Evolutionary conservation across 805 yeast species (phyloP), one percentile per base, ranked within the genome.

Genomic region (Candida pseudofarinosa): DNA sequence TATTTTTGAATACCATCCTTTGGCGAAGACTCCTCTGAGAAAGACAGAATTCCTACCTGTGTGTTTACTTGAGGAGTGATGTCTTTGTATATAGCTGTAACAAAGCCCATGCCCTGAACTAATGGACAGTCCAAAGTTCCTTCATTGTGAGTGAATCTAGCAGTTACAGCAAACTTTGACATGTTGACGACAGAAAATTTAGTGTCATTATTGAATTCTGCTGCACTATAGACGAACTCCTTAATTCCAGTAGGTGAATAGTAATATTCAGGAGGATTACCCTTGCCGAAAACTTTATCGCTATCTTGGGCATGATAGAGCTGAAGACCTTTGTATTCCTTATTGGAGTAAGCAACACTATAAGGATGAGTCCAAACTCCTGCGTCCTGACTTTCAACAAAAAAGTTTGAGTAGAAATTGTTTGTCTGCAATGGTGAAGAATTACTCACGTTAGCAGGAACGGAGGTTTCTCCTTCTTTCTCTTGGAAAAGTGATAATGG

Each of bases 71-170:
- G 37, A 8, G 50, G 50, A 6, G 35, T 46, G 19, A 44, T 33
- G 17, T 44, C 37, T 51, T 74, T 60, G 49, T 76, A 77, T 19
- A 78, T 60, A 16, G 80, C 88, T 16, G 95, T 82, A 13, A 85
- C 73, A 47, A 85, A 79, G 0, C 95, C 95, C 77, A 73, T 72
- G 30, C 96, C 96, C 56, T 83, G 88, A 3, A 80, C 82, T 38
- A 84, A 53, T 2, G 88, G 88, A 26, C 32, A 23, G 12, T 40
- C 39, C 18, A 40, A 32, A n/a, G 34, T 32, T 7, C 37, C 28
- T 18, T 37, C 39, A 7, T 19, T 15, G 16, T 39, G 40, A 18
- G 50, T 35, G 23, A 44, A 48, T 6, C 40, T 38, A 4, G 55
- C 45, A 18, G 48, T 50, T 8, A 44, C 49, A 7, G 50, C 42